Evolutionary conservation across 345 rosid genomes (phyloP).

Genomic region (Lepidium sativum): DNA sequence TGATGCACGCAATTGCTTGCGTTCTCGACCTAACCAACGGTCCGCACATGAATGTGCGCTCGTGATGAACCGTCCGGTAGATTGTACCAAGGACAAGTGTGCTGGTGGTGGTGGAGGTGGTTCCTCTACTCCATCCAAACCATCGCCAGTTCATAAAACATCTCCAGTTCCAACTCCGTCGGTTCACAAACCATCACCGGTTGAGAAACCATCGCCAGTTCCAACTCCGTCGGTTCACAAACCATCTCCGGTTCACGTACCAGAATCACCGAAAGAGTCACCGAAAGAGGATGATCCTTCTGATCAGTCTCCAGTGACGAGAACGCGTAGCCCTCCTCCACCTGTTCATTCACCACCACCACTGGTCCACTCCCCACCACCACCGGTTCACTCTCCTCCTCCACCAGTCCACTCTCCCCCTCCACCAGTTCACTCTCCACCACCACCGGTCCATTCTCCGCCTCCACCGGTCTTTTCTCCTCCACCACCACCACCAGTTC

Average conservation of each 20-base stretch:
- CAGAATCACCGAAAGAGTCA: slow-evolving; percentile 20
- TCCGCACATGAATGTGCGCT: slow-evolving; percentile 33
- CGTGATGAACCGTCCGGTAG: slow-evolving; percentile 44
- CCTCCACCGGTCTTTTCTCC: too few relatives aligned
- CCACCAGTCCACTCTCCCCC: slow-evolving; percentile 10
- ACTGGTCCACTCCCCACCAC: background rate
- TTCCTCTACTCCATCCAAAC: slow-evolving; percentile 11
- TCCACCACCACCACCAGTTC: too few relatives aligned
- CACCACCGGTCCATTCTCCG: background rate
- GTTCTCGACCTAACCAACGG: slow-evolving; percentile 42
- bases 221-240: slow-evolving; percentile 8
- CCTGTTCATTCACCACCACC: slow-evolving; percentile 6
- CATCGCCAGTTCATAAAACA: slow-evolving; percentile 1
- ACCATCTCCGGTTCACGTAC: slow-evolving; percentile 5
- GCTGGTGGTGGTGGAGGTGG: slow-evolving; percentile 18
- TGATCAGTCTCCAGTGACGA: slow-evolving; percentile 14
- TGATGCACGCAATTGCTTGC: slow-evolving; percentile 49
- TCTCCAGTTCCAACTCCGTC: background rate
- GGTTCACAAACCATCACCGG: background rate
- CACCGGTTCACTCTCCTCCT: slow-evolving; percentile 20
- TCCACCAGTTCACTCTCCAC: background rate
- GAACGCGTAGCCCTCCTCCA: slow-evolving; percentile 21
- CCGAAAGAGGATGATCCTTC: slow-evolving; percentile 17
- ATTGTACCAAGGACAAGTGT: slow-evolving; percentile 58
- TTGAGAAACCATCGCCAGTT: background rate